Evolutionary conservation across 768 basidiomycete species (phyloP).

Genomic region (Piloderma croceum): DNA sequence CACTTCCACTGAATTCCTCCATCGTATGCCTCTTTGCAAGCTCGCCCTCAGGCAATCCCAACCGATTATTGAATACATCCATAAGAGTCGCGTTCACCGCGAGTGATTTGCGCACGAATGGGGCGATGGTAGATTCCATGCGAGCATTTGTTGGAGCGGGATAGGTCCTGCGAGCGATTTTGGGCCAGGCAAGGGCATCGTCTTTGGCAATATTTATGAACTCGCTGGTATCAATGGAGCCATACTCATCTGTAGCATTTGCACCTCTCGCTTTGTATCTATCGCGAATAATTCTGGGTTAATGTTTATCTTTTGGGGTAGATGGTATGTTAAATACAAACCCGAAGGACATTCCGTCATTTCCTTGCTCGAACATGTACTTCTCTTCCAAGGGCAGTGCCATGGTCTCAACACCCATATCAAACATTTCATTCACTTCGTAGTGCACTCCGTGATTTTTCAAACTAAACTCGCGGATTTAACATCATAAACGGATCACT

Average conservation of each 20-base stretch:
- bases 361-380: conserved; percentile 53
- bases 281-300: neutral
- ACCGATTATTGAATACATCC: conserved; percentile 49
- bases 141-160: conserved; percentile 44
- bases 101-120: conserved; percentile 54
- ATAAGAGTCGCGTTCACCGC: conserved; percentile 50
- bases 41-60: conserved; percentile 47
- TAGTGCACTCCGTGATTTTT: conserved; percentile 52
- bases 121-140: conserved; percentile 45
- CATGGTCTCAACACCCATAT: conserved; percentile 50
- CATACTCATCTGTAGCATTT: conserved; percentile 56
- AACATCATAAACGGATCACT: neutral
- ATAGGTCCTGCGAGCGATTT: conserved; percentile 48
- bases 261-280: conserved; percentile 61
- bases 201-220: conserved; percentile 68
- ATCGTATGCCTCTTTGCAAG: conserved; percentile 38
- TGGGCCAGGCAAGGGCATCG: conserved; percentile 58
- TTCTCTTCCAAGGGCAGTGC: conserved; percentile 50
- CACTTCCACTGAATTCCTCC: conserved; percentile 49
- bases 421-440: conserved; percentile 47
- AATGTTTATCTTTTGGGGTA: conserved; percentile 4
- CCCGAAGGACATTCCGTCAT: conserved; percentile 39
- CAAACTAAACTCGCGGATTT: conserved; percentile 28
- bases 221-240: conserved; percentile 51
- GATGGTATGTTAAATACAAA: conserved; percentile 7